phyloP scores from a whole-genome alignment of 129 eudicot genomes.

The Pittosporum tobira region DNA sequence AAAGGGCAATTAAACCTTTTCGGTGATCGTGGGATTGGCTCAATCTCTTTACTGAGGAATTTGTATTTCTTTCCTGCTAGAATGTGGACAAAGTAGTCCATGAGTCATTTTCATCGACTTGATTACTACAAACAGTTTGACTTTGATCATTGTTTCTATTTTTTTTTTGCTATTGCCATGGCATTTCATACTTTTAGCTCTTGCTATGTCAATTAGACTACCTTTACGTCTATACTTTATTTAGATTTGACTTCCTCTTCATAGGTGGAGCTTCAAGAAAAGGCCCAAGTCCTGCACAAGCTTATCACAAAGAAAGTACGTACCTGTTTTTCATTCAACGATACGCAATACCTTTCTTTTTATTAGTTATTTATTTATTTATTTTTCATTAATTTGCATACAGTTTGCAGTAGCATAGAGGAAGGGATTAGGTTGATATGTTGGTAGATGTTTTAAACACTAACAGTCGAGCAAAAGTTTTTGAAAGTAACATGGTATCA shows the following conservation, averaged over 20 bases:
- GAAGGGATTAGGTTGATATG: background rate
- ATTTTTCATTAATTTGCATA: no score
- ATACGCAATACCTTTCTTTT: no score
- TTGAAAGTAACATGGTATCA: background rate
- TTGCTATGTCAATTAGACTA: background rate
- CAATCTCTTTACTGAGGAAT: no score
- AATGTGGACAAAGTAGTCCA: no score
- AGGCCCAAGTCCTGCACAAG: slow-evolving; percentile 57
- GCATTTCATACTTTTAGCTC: slow-evolving; percentile 1
- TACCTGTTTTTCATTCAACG: slow-evolving; percentile 16
- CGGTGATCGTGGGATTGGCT: no score
- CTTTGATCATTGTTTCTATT: background rate
- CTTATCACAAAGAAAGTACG: slow-evolving; percentile 76
- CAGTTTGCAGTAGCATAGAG: background rate
- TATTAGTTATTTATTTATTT: no score
- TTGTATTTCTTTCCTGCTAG: no score
- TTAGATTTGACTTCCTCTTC: background rate
- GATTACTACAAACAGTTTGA: background rate
- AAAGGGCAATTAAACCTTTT: no score
- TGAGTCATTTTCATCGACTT: no score
- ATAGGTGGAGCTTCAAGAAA: slow-evolving; percentile 67
- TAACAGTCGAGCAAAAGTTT: background rate
- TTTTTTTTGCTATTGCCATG: background rate
- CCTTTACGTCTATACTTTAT: background rate
- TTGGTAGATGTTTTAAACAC: background rate